Evolutionary conservation across 371 early-diverging fungal genomes (phyloP).

Genomic region (Enterocytospora artemiae): DNA sequence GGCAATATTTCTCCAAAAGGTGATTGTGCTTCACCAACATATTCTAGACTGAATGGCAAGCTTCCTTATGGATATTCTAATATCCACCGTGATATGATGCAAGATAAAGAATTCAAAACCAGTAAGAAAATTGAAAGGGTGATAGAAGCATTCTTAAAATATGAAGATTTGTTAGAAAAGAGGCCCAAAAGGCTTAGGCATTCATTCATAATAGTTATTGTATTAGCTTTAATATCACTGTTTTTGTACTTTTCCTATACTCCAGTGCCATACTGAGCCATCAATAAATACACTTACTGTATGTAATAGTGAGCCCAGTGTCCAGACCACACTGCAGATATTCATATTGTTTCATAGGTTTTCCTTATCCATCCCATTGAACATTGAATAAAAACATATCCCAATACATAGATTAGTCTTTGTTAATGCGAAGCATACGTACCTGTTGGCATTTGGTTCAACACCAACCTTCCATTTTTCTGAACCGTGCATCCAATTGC

Average conservation of each 20-base stretch:
- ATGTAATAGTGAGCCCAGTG: too few relatives aligned
- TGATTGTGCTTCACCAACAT: too few relatives aligned
- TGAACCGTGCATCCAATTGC: slow-evolving; percentile 2
- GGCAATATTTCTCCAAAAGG: too few relatives aligned
- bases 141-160: not conserved
- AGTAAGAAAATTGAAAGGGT: not conserved
- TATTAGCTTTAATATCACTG: not conserved
- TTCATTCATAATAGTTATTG: not conserved
- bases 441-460: not conserved
- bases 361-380: not conserved
- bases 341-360: not conserved
- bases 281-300: not conserved
- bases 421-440: not conserved
- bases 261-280: slow-evolving; percentile 5
- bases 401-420: not conserved
- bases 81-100: not conserved
- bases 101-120: not conserved
- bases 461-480: not conserved
- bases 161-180: not conserved
- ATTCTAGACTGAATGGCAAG: slow-evolving; percentile 1
- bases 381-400: not conserved
- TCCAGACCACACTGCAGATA: too few relatives aligned
- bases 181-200: not conserved
- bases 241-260: not conserved
- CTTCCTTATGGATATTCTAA: not conserved